phyloP scores from a whole-genome alignment of 73 alveolate genomes.

The Stentor roeselii region DNA sequence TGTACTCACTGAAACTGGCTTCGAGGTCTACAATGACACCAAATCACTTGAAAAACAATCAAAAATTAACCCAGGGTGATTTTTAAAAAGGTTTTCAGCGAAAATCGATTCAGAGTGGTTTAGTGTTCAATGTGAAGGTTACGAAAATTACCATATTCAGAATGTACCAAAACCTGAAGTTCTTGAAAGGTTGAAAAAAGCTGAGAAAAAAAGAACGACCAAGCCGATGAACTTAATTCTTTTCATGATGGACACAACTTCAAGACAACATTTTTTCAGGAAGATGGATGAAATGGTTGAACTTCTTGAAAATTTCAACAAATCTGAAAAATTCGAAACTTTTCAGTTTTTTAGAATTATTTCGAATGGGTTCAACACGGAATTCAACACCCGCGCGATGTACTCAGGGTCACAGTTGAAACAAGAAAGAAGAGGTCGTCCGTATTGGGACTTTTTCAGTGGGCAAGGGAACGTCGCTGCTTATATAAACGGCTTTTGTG shows the following conservation, averaged over 20 bases:
- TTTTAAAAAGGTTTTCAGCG: background rate
- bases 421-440: constrained; percentile 27
- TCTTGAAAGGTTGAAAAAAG: background rate
- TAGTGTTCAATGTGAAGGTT: constrained; percentile 11
- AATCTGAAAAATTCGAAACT: background rate
- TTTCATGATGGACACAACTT: constrained; percentile 27
- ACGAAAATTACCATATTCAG: background rate
- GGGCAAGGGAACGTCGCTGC: constrained; percentile 19
- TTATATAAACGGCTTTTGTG: constrained; percentile 30
- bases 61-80: background rate
- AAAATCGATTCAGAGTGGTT: constrained; percentile 13
- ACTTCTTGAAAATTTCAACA: background rate
- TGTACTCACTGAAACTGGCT: constrained; percentile 19
- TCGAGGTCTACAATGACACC: constrained; percentile 15
- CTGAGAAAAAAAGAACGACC: background rate
- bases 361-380: constrained; percentile 22
- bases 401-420: constrained; percentile 27
- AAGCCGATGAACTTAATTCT: constrained; percentile 7
- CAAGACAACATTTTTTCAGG: background rate
- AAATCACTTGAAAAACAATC: constrained; percentile 5
- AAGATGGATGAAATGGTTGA: background rate
- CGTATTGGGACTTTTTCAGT: constrained; percentile 11
- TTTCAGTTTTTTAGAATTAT: constrained; percentile 25
- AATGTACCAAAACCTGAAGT: constrained; percentile 5
- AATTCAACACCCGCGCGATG: constrained; percentile 27